Evolutionary conservation across 78 protist species (phyloP), one percentile per base, ranked within the genome.

Genomic region (Planoprotostelium fungivorum): DNA sequence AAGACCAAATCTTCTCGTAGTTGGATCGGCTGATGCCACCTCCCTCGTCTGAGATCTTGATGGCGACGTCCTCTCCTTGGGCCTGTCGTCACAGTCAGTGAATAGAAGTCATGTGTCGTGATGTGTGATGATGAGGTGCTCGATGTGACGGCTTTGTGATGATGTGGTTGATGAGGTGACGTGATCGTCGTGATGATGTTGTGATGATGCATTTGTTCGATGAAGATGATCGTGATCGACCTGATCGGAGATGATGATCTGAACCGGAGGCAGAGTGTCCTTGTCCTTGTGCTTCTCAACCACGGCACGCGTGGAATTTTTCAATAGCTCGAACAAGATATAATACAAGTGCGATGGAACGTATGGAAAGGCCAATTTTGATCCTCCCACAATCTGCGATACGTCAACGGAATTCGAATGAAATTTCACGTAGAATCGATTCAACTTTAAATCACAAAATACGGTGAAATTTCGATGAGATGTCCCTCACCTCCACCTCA

Each of bases 301-400:
- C 5, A 85, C 87, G n/a, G 87, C 87, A 85, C 87, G 87, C 16
- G 37, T 85, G 36, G 87, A 85, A 36, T 85, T 85, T 85, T 85
- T 85, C 37, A 85, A 36, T 85, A 85, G 16, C 16, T 85, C 87
- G 87, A 85, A 85, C 16, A 85, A 85, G 16, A 85, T 85, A 85
- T 85, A 36, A 85, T 85, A 85, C 37, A 85, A 16, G 16, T 85
- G 87, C 35, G 87, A 85, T 5, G 87, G 87, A 16, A 36, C 87
- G 16, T 85, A 85, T 16, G 87, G 37, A 36, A 85, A 85, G 5
- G 87, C 16, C 37, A 37, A 36, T 16, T 36, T 85, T 36, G 5
- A 5, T 85, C 37, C 87, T 5, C 87, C 87, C 29, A 85, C 5
- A 51, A 51, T 51, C 73, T 51, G 16, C 16, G 5, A 25, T 51